phyloP scores from a whole-genome alignment of 495 filamentous ascomycete genomes.

The Clohesyomyces aquaticus region DNA sequence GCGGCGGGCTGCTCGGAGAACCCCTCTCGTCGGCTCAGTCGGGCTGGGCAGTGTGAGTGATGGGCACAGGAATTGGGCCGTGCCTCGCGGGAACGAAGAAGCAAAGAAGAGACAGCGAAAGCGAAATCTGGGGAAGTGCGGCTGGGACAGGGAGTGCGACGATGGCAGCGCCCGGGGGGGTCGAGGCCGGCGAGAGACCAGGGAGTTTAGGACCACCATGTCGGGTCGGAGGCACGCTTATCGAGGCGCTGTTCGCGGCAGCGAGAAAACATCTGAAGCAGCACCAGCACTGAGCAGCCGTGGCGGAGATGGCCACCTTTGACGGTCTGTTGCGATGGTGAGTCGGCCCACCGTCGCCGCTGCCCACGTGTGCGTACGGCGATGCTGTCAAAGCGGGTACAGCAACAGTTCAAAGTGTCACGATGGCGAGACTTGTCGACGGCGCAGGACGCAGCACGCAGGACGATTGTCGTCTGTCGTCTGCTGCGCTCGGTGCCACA shows the following conservation, averaged over 20 bases:
- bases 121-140: constrained; percentile 39
- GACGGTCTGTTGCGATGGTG: no score
- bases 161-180: neutral
- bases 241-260: constrained; percentile 27
- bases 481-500: neutral
- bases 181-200: neutral
- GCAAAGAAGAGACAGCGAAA: constrained; percentile 22
- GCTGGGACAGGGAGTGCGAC: constrained; percentile 6
- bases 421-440: no score
- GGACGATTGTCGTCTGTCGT: no score
- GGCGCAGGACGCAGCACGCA: no score
- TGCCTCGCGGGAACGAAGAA: constrained; percentile 36
- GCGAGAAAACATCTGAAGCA: no score
- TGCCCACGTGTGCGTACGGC: no score
- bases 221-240: neutral
- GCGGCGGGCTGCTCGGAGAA: no score
- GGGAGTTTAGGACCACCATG: neutral
- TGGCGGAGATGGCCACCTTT: no score
- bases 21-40: neutral
- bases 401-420: no score
- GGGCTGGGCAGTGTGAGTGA: neutral
- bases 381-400: no score
- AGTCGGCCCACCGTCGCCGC: no score
- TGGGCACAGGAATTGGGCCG: neutral
- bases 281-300: no score